Percentiles rank a stretch among this genome's conserved stretches.
Conservation (phyloP, 163 green algal genomes). For the Chlorella variabilis region DNA sequence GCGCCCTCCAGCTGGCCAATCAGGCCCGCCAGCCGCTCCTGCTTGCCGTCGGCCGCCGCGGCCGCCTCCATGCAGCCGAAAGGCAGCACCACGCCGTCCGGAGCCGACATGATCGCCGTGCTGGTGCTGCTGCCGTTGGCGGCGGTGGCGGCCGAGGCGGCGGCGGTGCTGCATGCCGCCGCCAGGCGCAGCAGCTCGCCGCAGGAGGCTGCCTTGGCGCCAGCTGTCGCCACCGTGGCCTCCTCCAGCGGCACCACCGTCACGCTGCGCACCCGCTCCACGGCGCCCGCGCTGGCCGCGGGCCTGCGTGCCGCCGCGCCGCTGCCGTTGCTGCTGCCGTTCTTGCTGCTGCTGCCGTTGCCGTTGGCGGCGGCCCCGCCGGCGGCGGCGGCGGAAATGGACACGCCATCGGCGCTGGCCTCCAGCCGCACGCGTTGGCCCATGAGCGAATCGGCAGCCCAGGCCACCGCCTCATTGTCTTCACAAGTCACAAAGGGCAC, state of each 20-base stretch:
- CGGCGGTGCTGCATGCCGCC: neutral
- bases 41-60: constrained; percentile 18
- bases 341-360: neutral
- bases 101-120: constrained; percentile 55
- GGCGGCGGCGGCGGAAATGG: neutral
- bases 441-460: constrained; percentile 62
- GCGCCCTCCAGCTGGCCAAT: constrained; percentile 37
- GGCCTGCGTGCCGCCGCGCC: neutral
- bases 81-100: constrained; percentile 76
- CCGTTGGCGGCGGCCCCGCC: no score
- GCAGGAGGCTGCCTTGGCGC: constrained; percentile 83
- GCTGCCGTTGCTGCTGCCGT: neutral
- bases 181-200: constrained; percentile 71
- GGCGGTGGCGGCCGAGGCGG: neutral
- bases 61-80: constrained; percentile 74
- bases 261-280: neutral
- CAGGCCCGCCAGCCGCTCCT: constrained; percentile 5
- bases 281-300: neutral
- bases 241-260: constrained; percentile 58
- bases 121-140: constrained; percentile 2
- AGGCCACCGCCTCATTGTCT: constrained; percentile 63
- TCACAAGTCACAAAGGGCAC: constrained; percentile 89
- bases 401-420: constrained; percentile 14
- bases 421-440: constrained; percentile 37
- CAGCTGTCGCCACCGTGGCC: constrained; percentile 57